Percentiles rank a stretch among this genome's conserved stretches.
These are phyloP conservation scores for Oryza glumipatula DNA, from an alignment of 176 grass and related monocot species.

Conservation along the genomic window DNA sequence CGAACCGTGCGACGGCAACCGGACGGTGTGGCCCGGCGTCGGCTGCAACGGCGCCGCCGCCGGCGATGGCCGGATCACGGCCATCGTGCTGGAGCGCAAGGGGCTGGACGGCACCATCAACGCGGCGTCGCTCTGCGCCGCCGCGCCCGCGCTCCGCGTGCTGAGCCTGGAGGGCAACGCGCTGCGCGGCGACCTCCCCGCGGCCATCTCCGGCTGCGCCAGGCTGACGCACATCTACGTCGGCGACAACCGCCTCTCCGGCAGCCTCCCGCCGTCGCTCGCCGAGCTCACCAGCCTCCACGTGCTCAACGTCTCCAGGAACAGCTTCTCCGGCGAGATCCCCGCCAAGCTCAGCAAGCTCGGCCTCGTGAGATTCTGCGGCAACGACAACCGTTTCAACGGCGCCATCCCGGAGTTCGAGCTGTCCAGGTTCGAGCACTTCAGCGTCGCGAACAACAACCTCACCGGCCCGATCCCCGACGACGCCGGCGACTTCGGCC, in stretches of 20 bases:
- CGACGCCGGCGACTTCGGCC: background rate
- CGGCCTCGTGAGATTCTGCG: background rate
- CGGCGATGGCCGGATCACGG: background rate
- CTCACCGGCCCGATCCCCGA: conserved; percentile 48
- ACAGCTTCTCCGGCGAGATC: conserved; percentile 60
- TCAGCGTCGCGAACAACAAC: conserved; percentile 55
- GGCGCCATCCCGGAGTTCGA: conserved; percentile 57
- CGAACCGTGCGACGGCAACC: conserved; percentile 31
- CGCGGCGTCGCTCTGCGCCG: conserved; percentile 41
- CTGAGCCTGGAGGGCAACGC: conserved; percentile 33
- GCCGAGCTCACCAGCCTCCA: background rate
- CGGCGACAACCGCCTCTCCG: conserved; percentile 42
- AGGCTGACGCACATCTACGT: conserved; percentile 27
- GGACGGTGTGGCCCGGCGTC: background rate
- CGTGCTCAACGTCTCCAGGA: conserved; percentile 39
- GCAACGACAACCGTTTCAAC: conserved; percentile 42
- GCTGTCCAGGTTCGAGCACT: background rate
- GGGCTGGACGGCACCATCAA: conserved; percentile 48
- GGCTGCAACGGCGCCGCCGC: background rate
- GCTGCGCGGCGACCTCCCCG: conserved; percentile 40
- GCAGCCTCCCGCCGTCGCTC: conserved; percentile 44
- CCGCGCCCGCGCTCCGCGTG: conserved; percentile 3
- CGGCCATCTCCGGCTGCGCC: conserved; percentile 31
- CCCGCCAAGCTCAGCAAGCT: conserved; percentile 16
- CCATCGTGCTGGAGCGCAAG: background rate